A percentile compares a stretch with the other conserved stretches of the same genome.
phyloP scores from a whole-genome alignment of 2,329 filamentous ascomycete genomes.

The Emydomyces testavorans region DNA sequence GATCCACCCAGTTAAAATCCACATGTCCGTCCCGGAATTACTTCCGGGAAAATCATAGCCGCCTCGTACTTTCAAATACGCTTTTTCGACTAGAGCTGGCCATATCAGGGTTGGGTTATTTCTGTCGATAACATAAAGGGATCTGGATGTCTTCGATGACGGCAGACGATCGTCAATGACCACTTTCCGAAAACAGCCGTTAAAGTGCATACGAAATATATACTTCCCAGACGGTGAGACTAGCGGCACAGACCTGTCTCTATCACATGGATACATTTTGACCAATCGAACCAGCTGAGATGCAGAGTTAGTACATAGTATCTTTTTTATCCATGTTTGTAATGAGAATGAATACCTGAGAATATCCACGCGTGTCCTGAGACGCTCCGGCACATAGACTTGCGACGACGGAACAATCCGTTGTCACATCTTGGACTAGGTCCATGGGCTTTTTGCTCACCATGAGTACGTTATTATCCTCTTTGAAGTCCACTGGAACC shows the following conservation, averaged over 20 bases:
- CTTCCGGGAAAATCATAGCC: slow-evolving; percentile 97
- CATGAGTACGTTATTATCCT: slow-evolving; percentile 42
- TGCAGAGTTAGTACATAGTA: not conserved
- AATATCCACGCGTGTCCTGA: slow-evolving; percentile 55
- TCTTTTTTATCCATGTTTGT: too few species aligned
- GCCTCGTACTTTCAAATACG: slow-evolving; percentile 86
- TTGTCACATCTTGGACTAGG: slow-evolving; percentile 87
- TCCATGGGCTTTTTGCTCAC: slow-evolving; percentile 52
- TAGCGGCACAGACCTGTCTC: slow-evolving; percentile 44
- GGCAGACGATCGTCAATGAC: slow-evolving; percentile 83
- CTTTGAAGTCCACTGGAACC: slow-evolving; percentile 21
- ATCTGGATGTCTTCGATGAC: slow-evolving; percentile 57
- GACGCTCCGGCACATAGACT: slow-evolving; percentile 76
- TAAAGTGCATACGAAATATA: slow-evolving; percentile 85
- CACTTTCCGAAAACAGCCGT: slow-evolving; percentile 80
- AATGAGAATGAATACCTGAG: slow-evolving; percentile 46
- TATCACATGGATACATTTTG: slow-evolving; percentile 65
- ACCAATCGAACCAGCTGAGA: slow-evolving; percentile 49
- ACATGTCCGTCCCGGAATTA: slow-evolving; percentile 90
- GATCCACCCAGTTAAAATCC: slow-evolving; percentile 89
- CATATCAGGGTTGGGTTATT: slow-evolving; percentile 72
- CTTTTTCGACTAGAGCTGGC: slow-evolving; percentile 90
- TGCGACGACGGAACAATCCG: slow-evolving; percentile 93
- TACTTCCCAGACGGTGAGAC: slow-evolving; percentile 78
- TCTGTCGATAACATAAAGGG: slow-evolving; percentile 77